phyloP scores from a whole-genome alignment of 345 rosid genomes.

The Streptanthus diversifolius region DNA sequence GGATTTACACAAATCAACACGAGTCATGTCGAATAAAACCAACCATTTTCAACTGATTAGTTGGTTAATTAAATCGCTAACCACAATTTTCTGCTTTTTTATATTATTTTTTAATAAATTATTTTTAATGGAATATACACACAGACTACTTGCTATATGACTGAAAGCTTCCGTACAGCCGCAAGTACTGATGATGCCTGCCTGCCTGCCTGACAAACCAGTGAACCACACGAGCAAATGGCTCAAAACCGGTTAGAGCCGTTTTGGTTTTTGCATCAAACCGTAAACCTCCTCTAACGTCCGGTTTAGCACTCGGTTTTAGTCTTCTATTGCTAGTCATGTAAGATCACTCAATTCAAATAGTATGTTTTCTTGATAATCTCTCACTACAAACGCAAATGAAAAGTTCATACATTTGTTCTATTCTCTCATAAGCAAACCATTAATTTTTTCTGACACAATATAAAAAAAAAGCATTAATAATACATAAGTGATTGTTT shows the following conservation, averaged over 20 bases:
- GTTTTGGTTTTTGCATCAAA: neutral
- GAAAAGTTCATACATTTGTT: conserved; percentile 9
- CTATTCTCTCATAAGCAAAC: conserved; percentile 3
- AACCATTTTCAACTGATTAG: neutral
- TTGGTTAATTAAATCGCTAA: neutral
- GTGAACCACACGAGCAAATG: neutral
- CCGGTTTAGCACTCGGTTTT: neutral
- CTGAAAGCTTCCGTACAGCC: neutral
- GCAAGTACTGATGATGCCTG: neutral
- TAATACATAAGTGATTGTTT: conserved; percentile 9
- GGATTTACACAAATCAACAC: neutral
- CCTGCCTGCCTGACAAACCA: neutral
- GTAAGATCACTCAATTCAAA: neutral
- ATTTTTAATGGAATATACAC: too few relatives aligned
- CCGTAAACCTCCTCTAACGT: neutral
- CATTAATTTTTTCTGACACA: neutral
- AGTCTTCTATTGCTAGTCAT: neutral
- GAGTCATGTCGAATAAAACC: neutral
- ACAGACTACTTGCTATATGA: neutral
- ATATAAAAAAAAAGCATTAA: conserved; percentile 1
- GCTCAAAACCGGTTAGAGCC: neutral
- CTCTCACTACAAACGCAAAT: conserved; percentile 17
- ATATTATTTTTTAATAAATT: too few relatives aligned
- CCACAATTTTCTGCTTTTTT: neutral
- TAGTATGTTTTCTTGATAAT: conserved; percentile 12